These are phyloP conservation scores for Termitomyces sp. DNA, from an alignment of 768 basidiomycete genomes.

Conservation along the genomic window DNA sequence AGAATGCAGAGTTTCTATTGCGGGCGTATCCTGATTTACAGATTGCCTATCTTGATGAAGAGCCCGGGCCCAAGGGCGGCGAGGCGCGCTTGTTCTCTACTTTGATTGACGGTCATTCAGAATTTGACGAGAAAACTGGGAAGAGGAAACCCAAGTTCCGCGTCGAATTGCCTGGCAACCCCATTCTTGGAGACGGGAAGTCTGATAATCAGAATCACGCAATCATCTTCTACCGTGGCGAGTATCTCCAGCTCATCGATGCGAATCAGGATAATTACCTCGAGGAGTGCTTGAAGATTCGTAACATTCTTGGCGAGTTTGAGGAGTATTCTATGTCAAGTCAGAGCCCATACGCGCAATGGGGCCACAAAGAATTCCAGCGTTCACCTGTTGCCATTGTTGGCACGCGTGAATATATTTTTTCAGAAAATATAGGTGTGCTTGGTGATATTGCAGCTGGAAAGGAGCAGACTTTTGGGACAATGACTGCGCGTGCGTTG, in stretches of 20 bases:
- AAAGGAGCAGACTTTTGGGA: conserved; percentile 99
- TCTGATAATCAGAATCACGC: conserved; percentile 99
- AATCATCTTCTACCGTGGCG: conserved; percentile 97
- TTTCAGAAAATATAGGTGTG: conserved; percentile 99
- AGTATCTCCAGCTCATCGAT: conserved; percentile 98
- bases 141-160: conserved; percentile 96
- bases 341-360: conserved; percentile 94
- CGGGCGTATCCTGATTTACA: conserved; percentile 98
- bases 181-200: conserved; percentile 98
- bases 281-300: conserved; percentile 98
- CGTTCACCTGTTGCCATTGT: conserved; percentile 94
- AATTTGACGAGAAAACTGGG: conserved; percentile 82
- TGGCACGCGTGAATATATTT: conserved; percentile 98
- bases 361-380: conserved; percentile 90
- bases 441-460: conserved; percentile 98
- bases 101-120: conserved; percentile 96
- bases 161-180: conserved; percentile 95
- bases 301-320: conserved; percentile 95
- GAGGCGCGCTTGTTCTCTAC: conserved; percentile 89
- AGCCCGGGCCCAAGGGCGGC: conserved; percentile 80
- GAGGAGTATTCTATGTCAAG: conserved; percentile 89
- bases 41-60: conserved; percentile 97
- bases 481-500: conserved; percentile 90
- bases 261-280: conserved; percentile 99
- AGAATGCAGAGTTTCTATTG: conserved; percentile 96